Base-by-base conservation (phyloP, 2,329 filamentous ascomycete genomes). In the Bipolaris victoriae region DNA sequence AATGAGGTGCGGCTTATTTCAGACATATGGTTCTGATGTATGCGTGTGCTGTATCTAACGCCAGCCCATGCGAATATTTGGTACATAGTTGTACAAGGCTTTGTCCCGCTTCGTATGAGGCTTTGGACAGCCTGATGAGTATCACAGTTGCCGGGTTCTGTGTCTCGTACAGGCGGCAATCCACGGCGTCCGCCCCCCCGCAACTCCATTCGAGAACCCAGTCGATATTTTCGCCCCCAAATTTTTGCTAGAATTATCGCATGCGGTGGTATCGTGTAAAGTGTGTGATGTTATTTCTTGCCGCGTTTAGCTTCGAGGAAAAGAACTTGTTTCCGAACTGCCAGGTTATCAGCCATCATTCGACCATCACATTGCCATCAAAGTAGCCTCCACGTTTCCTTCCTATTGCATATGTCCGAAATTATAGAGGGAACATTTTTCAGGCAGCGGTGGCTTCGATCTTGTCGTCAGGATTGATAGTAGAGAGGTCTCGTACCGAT, bases 301-400 rank as follows among this genome's bases (percentile, higher is more conserved):
- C 89, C 89, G 75, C 92, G 90, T 76, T 96, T 97, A 74, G 91
- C 88, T 77, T 99, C 95, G 55, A 98, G 85, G 79, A 99, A 99
- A 29, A 99, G 84, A 31, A 99, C 95, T 81, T 97, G 90, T 82
- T 94, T 92, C 77, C 92, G 90, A 53, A 99, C 95, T 96, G 68
- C 29, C 29, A 35, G 20, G 1, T 31, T 55, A 65, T 73, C 49
- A 73, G 66, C 60, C 37, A 55, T 50, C 3, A 41, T 36, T 7
- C 24, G 15, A 13, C 24, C 3, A 52, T 26, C 11, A 20, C 6
- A 11, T 40, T 47, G 15, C 5, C 9, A n/a, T 6, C 7, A n/a
- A 9, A 47, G 15, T 16, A 5, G 1, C 16, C 4, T 24, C 13
- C 16, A 16, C 3, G 10, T 13, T 31, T 31, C 3, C 29, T 4